Evolutionary conservation across 1,284 basidiomycete genomes (phyloP).

Genomic region (Takashimella tepidaria): DNA sequence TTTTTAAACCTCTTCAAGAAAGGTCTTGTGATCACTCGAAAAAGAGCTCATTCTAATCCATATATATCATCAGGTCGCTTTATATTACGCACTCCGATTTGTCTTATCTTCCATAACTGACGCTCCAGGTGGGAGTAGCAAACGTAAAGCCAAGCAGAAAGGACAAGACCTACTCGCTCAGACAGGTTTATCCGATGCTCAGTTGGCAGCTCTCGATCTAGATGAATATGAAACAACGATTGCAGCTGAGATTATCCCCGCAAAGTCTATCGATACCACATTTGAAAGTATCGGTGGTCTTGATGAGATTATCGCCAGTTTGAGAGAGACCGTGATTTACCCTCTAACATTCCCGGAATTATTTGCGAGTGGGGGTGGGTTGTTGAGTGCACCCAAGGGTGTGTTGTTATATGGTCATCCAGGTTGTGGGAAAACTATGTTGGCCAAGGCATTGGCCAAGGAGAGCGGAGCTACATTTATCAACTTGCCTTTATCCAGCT

Average conservation of each 20-base stretch:
- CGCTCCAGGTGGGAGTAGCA: constrained; percentile 18
- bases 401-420: constrained; percentile 86
- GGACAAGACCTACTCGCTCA: constrained; percentile 38
- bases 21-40: too few relatives aligned
- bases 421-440: constrained; percentile 91
- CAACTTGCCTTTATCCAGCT: constrained; percentile 64
- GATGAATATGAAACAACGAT: constrained; percentile 56
- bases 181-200: constrained; percentile 37
- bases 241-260: constrained; percentile 52
- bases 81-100: constrained; percentile 46
- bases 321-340: constrained; percentile 94
- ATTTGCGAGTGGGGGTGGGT: constrained; percentile 65
- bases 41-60: too few relatives aligned
- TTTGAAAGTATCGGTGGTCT: constrained; percentile 74
- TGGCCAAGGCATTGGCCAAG: constrained; percentile 90
- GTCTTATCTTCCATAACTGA: constrained; percentile 43
- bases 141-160: constrained; percentile 42
- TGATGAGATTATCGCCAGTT: constrained; percentile 81
- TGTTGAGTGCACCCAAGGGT: constrained; percentile 56
- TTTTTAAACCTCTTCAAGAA: constrained; percentile 23
- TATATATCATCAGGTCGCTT: constrained; percentile 27
- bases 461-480: constrained; percentile 97
- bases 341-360: constrained; percentile 88
- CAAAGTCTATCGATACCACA: constrained; percentile 51
- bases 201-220: constrained; percentile 50